Evolutionary conservation across 768 basidiomycete species (phyloP).

Genomic region (Flagelloscypha sp.): DNA sequence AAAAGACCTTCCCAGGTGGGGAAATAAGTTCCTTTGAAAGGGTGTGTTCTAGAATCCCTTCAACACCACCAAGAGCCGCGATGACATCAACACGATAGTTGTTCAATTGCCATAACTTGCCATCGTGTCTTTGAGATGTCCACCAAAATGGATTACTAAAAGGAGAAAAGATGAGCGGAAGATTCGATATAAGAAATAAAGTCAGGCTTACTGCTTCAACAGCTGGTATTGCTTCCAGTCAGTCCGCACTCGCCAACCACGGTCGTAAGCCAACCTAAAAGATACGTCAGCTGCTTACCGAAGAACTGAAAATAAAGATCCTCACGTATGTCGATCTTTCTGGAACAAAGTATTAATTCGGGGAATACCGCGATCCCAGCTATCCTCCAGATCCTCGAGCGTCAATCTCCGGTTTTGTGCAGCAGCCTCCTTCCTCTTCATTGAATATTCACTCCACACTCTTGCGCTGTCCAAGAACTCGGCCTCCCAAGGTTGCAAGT

Average conservation of each 20-base stretch:
- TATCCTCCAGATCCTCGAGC: constrained; percentile 95
- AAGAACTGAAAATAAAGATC: constrained; percentile 7
- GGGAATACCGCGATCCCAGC: constrained; percentile 97
- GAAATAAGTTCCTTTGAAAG: constrained; percentile 98
- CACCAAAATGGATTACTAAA: constrained; percentile 96
- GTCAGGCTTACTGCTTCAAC: constrained; percentile 65
- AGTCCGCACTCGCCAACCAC: constrained; percentile 96
- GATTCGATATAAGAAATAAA: neutral
- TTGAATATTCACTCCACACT: constrained; percentile 98
- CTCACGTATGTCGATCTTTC: constrained; percentile 89
- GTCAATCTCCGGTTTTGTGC: constrained; percentile 96
- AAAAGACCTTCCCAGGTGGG: constrained; percentile 97
- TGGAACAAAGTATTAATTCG: constrained; percentile 99
- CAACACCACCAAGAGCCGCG: constrained; percentile 93
- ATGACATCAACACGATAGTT: constrained; percentile 99
- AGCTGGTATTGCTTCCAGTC: constrained; percentile 98
- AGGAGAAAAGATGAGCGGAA: constrained; percentile 5
- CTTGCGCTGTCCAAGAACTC: constrained; percentile 97
- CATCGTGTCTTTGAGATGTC: constrained; percentile 96
- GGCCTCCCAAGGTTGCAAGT: constrained; percentile 95
- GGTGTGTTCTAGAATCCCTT: constrained; percentile 94
- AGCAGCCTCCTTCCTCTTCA: constrained; percentile 99
- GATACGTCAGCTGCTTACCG: neutral
- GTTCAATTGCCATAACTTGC: constrained; percentile 94
- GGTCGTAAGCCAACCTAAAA: constrained; percentile 85